A percentile compares a stretch with the other conserved stretches of the same genome.
Conservation (phyloP, 495 filamentous ascomycete species). For the Penicillium diatomitis region DNA sequence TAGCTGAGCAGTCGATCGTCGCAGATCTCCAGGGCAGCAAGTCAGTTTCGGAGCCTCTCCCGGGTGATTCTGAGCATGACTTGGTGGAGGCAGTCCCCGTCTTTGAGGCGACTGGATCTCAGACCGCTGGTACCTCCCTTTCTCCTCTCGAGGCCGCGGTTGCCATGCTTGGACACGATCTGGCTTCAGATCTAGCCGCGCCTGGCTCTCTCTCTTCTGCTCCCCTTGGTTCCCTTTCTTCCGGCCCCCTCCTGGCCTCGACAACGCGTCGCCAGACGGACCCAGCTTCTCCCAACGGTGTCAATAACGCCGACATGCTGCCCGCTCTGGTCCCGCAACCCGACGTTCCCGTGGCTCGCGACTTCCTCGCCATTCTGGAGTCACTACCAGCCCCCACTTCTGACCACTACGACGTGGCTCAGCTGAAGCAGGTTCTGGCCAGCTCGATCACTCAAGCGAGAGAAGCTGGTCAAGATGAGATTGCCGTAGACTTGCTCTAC, state of each 20-base stretch:
- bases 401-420: constrained; percentile 5
- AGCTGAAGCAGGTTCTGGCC: constrained; percentile 8
- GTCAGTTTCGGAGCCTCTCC: not conserved
- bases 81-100: constrained; percentile 2
- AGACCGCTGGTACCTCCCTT: not conserved
- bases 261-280: not conserved
- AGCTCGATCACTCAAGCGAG: constrained; percentile 5
- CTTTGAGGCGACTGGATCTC: constrained; percentile 5
- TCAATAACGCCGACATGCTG: not conserved
- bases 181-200: not conserved
- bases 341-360: not conserved
- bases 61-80: too few relatives aligned
- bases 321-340: constrained; percentile 1
- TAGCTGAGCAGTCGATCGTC: constrained; percentile 8
- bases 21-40: constrained; percentile 4
- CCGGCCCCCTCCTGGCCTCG: not conserved
- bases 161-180: constrained; percentile 3
- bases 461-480: not conserved
- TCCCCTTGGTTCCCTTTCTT: not conserved
- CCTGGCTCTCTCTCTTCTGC: constrained; percentile 1
- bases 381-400: constrained; percentile 10
- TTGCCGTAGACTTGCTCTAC: constrained; percentile 10
- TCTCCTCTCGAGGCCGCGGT: constrained; percentile 4
- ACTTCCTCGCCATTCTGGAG: constrained; percentile 7
- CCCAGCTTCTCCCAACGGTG: not conserved